Percentiles rank a stretch among this genome's conserved stretches.
phyloP scores from a whole-genome alignment of 140 eudicot species.

The Senecio squalidus region DNA sequence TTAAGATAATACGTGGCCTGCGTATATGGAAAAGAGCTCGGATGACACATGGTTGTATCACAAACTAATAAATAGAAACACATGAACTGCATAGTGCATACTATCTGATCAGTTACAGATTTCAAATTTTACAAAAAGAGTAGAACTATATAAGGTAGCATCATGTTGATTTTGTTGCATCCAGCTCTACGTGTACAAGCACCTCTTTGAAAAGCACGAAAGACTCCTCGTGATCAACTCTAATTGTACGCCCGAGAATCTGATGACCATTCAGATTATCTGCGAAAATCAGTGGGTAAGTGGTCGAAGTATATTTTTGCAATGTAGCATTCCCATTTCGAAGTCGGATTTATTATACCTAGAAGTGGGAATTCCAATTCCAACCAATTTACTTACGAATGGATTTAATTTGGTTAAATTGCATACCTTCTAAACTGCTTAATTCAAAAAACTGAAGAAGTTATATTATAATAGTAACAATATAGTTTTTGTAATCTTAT shows the following conservation, averaged over 20 bases:
- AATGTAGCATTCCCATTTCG: background rate
- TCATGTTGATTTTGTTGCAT: slow-evolving; percentile 34
- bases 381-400: background rate
- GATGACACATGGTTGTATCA: no score
- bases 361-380: background rate
- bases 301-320: no score
- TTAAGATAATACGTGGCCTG: no score
- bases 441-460: no score
- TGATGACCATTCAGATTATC: slow-evolving; percentile 91
- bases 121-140: no score
- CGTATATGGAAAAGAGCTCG: no score
- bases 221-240: slow-evolving; percentile 97
- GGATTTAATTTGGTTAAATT: background rate
- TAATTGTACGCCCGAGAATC: slow-evolving; percentile 68
- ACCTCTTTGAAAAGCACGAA: slow-evolving; percentile 95
- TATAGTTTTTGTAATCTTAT: background rate
- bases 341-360: background rate
- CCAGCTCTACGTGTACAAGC: slow-evolving; percentile 84
- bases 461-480: background rate
- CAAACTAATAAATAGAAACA: no score
- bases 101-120: no score
- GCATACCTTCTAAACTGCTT: no score
- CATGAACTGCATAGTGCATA: no score
- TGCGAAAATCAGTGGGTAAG: slow-evolving; percentile 21
- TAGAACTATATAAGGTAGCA: background rate